Evolutionary conservation across 2,329 filamentous ascomycete species (phyloP).

Genomic region (Diaporthe sp.): DNA sequence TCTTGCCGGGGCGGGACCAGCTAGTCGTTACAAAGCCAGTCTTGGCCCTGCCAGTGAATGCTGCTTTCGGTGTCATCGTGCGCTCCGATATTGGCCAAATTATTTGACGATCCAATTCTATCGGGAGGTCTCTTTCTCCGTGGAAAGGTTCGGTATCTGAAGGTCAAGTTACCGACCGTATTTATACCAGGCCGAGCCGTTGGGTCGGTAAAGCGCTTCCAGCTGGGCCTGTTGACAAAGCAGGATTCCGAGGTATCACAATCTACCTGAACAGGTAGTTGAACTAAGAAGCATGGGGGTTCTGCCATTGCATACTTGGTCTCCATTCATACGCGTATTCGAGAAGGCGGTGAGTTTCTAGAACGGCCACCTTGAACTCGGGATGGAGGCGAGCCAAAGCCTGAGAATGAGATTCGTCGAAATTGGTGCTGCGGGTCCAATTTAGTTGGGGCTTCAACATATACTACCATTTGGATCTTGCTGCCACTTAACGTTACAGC

Average conservation of each 20-base stretch:
- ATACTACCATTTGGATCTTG: neutral
- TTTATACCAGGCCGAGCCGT: neutral
- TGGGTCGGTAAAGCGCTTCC: neutral
- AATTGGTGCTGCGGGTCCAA: neutral
- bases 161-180: neutral
- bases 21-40: constrained; percentile 4
- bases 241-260: neutral
- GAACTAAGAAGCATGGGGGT: neutral
- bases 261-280: neutral
- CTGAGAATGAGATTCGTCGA: neutral
- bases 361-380: neutral
- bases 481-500: neutral
- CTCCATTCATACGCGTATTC: neutral
- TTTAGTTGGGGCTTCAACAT: neutral
- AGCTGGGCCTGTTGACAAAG: neutral
- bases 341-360: constrained; percentile 8
- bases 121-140: neutral
- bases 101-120: neutral
- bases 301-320: neutral
- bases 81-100: neutral
- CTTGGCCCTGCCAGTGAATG: neutral
- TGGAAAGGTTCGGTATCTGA: neutral
- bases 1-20: constrained; percentile 3
- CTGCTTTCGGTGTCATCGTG: constrained; percentile 1
- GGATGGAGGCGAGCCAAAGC: neutral